Conservation (phyloP, 2,329 filamentous ascomycete genomes). For the Thyridium curvatum region DNA sequence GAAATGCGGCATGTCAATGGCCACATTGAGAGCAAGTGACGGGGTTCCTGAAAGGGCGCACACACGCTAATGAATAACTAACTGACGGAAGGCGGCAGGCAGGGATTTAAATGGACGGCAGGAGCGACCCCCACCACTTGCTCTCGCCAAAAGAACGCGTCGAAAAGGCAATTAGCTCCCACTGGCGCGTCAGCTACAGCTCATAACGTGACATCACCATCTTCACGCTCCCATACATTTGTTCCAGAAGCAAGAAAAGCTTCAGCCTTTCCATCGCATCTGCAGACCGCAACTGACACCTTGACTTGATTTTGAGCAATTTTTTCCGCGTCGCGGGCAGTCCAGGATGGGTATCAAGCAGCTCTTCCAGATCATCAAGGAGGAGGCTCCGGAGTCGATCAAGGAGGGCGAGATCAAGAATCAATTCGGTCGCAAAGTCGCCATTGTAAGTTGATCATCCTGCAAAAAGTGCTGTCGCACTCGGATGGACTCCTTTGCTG, state of each 20-base stretch:
- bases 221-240: neutral
- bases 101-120: too few species aligned
- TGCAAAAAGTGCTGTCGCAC: too few species aligned
- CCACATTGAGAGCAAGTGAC: too few species aligned
- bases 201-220: neutral
- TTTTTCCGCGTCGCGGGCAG: constrained; percentile 1
- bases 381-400: constrained; percentile 90
- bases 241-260: neutral
- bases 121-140: too few species aligned
- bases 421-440: constrained; percentile 96
- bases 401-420: constrained; percentile 98
- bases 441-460: constrained; percentile 62
- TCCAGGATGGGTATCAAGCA: constrained; percentile 62
- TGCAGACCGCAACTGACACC: neutral
- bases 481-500: neutral
- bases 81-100: too few species aligned
- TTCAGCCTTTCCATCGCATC: neutral
- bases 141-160: too few species aligned
- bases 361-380: constrained; percentile 75
- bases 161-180: neutral
- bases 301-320: neutral
- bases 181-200: too few species aligned
- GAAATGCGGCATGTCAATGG: too few species aligned
- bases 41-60: too few species aligned
- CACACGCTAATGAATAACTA: too few species aligned